phyloP scores from a whole-genome alignment of 306 rosid species.

The Calophaca sinica region DNA sequence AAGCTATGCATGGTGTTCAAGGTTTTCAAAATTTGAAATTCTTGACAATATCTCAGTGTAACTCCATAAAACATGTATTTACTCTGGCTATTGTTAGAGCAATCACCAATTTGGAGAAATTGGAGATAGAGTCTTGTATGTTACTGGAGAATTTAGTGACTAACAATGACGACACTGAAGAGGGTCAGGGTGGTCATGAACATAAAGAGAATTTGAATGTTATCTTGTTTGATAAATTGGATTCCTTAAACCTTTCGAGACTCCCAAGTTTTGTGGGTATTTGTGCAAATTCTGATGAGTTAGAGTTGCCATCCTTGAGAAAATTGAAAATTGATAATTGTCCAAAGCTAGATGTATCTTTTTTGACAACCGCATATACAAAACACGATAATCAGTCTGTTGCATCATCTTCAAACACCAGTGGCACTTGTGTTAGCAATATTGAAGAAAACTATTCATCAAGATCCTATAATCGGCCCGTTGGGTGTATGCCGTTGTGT shows the following conservation, averaged over 20 bases:
- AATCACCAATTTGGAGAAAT: not conserved
- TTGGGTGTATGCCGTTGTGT: not conserved
- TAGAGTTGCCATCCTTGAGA: not conserved
- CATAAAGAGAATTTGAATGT: too few relatives aligned
- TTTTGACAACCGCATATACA: not conserved
- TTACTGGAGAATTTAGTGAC: not conserved
- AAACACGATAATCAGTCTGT: not conserved
- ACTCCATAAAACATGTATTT: slow-evolving; percentile 3
- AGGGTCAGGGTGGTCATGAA: too few relatives aligned
- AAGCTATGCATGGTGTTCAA: not conserved
- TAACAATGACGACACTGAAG: not conserved
- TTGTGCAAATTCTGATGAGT: too few relatives aligned
- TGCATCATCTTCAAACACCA: not conserved
- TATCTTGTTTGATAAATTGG: too few relatives aligned
- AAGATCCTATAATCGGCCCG: not conserved
- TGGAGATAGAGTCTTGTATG: accelerated
- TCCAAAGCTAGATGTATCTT: not conserved
- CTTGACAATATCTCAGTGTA: not conserved
- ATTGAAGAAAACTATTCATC: not conserved
- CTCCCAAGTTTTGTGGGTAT: too few relatives aligned
- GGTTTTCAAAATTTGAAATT: slow-evolving; percentile 24
- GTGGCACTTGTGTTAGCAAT: not conserved
- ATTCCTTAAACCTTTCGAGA: too few relatives aligned
- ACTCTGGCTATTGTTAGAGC: not conserved
- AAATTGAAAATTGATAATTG: not conserved